Base-by-base conservation (phyloP, 2,329 filamentous ascomycete species). In the Paraphaeosphaeria minitans region DNA sequence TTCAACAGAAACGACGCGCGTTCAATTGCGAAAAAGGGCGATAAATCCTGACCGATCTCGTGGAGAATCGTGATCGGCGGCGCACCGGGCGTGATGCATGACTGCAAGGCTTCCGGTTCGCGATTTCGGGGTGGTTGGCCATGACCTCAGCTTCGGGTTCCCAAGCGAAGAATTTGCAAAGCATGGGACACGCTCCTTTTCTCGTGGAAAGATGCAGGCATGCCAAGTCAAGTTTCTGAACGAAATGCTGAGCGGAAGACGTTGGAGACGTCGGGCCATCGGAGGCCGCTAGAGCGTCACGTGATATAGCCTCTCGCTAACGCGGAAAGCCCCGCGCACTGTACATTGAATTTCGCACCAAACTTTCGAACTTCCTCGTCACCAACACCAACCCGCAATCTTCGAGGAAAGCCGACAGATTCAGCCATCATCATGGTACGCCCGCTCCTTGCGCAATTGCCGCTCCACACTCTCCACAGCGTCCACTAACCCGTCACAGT, bases 401-500 rank as follows among this genome's bases (percentile, higher is more conserved):
- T 79, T 79, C 77, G 75, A 79, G 77, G 77, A 79, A 77, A 76
- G 65, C 75, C 76, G 77, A 77, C 77, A 76, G 69, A 68, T 66
- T 62, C 63, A 72, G 70, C 64, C 61, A 67, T 69, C 74, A 79
- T 71, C 71, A 79, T 79, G 77, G 77, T 79, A 77, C 52, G 69
- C 42, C 39, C 56, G 55, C 47, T 35, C 55, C 45, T 31, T 48
- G 10, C n/a, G 27, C 60, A 63, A 43, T 35, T 24, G 16, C 14
- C 31, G 37, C 45, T 19, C 21, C 21, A 16, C 16, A 10, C 22
- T 24, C 35, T 27, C 42, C 35, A 24, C 31, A n/a, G 53, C 57
- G 29, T 22, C 49, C 48, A 56, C 64, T 70, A 62, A 73, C 69
- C 27, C 49, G 47, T 48, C 45, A 27, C 71, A 97, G 95, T 98